Evolutionary conservation across 108 stramenopile species (phyloP).

Genomic region (Nannochloropsis oceanica): DNA sequence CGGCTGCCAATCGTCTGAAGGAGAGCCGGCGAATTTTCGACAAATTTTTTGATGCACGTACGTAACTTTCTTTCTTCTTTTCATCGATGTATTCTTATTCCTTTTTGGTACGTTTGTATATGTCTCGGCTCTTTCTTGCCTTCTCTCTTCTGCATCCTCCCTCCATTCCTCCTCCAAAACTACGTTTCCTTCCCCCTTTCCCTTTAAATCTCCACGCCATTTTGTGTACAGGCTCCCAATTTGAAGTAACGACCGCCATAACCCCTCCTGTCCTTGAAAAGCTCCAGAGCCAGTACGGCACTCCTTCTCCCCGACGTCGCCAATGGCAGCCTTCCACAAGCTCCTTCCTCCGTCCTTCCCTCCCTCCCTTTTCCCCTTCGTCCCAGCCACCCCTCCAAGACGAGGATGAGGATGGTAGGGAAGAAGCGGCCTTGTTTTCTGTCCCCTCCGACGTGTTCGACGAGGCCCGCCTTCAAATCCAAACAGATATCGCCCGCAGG

Average conservation of each 20-base stretch:
- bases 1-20: not conserved
- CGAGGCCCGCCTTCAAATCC: not conserved
- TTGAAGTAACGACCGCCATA: not conserved
- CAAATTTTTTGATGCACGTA: not conserved
- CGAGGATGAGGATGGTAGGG: not conserved
- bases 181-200: too few relatives aligned
- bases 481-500: not conserved
- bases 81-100: too few relatives aligned
- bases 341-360: not conserved
- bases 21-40: not conserved
- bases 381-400: not conserved
- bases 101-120: too few relatives aligned
- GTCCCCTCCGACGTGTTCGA: not conserved
- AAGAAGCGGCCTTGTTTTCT: not conserved
- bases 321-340: not conserved
- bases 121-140: too few relatives aligned
- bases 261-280: not conserved
- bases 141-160: too few relatives aligned
- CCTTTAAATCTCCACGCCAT: too few relatives aligned
- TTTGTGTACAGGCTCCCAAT: not conserved
- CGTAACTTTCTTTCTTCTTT: not conserved
- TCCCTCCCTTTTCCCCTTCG: not conserved
- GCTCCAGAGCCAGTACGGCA: not conserved
- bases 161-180: too few relatives aligned
- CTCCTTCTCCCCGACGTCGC: not conserved